These are phyloP conservation scores for Cenchrus purpureus DNA, from an alignment of 176 grass and related monocot species.

Conservation along the genomic window DNA sequence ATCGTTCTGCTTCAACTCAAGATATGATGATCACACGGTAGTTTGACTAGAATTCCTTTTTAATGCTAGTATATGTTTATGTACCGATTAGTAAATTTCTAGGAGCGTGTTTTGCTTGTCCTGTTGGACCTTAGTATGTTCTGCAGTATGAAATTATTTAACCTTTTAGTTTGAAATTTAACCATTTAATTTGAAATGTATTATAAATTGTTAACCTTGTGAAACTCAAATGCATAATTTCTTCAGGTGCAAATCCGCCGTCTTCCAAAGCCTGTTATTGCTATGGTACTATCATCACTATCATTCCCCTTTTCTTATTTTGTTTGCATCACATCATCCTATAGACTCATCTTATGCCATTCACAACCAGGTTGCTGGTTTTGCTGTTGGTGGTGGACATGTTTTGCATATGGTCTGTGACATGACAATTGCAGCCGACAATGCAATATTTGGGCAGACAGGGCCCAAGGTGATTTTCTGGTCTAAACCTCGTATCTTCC, in stretches of 20 bases:
- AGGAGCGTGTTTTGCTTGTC: neutral
- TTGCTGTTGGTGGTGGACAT: slow-evolving; percentile 90
- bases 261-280: slow-evolving; percentile 90
- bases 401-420: slow-evolving; percentile 95
- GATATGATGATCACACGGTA: neutral
- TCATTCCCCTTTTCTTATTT: neutral
- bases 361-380: slow-evolving; percentile 75
- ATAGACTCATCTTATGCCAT: slow-evolving; percentile 4
- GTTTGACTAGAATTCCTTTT: neutral
- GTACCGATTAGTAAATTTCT: neutral
- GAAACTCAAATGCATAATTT: slow-evolving; percentile 2
- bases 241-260: slow-evolving; percentile 86
- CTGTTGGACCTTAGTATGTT: neutral
- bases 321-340: neutral
- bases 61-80: neutral
- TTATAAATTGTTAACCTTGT: neutral
- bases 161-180: neutral
- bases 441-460: slow-evolving; percentile 90
- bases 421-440: slow-evolving; percentile 88
- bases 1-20: neutral
- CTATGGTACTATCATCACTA: slow-evolving; percentile 62
- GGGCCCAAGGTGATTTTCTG: slow-evolving; percentile 74
- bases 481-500: slow-evolving; percentile 1
- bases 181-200: neutral
- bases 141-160: neutral